phyloP scores from a whole-genome alignment of 495 filamentous ascomycete genomes.

The Xeromyces bisporus region DNA sequence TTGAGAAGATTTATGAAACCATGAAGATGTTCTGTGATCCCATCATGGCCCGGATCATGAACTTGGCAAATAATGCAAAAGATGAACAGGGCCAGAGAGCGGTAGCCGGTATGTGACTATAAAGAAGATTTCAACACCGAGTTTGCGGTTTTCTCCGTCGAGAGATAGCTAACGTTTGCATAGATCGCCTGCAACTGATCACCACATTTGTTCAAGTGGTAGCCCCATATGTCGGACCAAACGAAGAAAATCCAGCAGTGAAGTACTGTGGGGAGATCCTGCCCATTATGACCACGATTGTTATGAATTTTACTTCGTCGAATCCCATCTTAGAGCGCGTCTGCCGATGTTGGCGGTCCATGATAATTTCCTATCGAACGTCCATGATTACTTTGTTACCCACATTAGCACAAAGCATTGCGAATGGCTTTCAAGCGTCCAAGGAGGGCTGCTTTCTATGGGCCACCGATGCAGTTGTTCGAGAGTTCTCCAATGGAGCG shows the following conservation, averaged over 20 bases:
- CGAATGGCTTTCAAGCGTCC: conserved; percentile 65
- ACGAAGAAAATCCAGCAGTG: conserved; percentile 71
- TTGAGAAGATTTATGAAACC: conserved; percentile 58
- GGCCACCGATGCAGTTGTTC: conserved; percentile 86
- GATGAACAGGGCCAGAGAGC: conserved; percentile 64
- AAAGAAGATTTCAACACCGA: background rate
- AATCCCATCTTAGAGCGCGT: conserved; percentile 82
- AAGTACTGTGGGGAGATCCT: conserved; percentile 92
- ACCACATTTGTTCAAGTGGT: conserved; percentile 77
- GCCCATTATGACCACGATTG: conserved; percentile 65
- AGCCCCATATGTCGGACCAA: conserved; percentile 54
- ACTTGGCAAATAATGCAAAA: conserved; percentile 66
- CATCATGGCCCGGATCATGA: conserved; percentile 70
- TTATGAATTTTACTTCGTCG: conserved; percentile 68
- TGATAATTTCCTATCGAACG: conserved; percentile 88
- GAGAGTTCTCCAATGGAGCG: conserved; percentile 81
- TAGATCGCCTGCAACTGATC: conserved; percentile 78
- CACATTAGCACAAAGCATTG: conserved; percentile 70
- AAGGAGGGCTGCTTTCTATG: conserved; percentile 94
- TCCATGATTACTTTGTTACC: conserved; percentile 75
- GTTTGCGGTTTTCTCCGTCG: too few species aligned
- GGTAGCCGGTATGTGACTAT: conserved; percentile 62
- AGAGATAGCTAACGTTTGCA: conserved; percentile 9
- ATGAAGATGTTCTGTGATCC: conserved; percentile 92
- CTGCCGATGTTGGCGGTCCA: conserved; percentile 85